Percentiles rank a stretch among this genome's conserved stretches.
phyloP scores from a whole-genome alignment of 163 green algal species.

The Volvox carteri region DNA sequence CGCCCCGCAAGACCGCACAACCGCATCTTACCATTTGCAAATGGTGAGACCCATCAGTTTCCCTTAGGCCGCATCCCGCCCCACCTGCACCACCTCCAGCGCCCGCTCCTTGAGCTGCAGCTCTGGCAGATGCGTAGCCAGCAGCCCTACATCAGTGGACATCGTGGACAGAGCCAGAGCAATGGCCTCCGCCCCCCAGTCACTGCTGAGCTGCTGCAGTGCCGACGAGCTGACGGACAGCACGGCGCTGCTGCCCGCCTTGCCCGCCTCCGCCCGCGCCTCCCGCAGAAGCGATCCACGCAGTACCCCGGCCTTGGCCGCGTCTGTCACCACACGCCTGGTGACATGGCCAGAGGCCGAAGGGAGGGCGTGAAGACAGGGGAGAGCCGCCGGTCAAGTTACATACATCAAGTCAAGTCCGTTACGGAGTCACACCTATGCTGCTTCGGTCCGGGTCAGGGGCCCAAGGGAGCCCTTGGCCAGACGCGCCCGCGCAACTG shows the following conservation, averaged over 20 bases:
- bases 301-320: constrained; percentile 55
- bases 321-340: constrained; percentile 58
- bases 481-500: too few species aligned
- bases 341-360: too few species aligned
- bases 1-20: too few species aligned
- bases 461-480: too few species aligned
- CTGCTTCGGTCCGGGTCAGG: too few species aligned
- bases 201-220: constrained; percentile 49
- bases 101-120: constrained; percentile 70
- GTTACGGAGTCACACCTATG: too few species aligned
- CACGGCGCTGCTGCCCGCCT: constrained; percentile 49
- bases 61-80: too few species aligned
- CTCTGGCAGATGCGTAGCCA: constrained; percentile 81
- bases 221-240: constrained; percentile 39
- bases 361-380: too few species aligned
- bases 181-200: constrained; percentile 78
- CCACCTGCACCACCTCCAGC: constrained; percentile 68
- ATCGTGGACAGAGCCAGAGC: constrained; percentile 75
- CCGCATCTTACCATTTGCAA: too few species aligned
- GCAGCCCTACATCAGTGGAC: constrained; percentile 72
- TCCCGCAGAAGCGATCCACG: constrained; percentile 48
- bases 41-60: too few species aligned
- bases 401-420: too few species aligned
- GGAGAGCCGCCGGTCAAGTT: too few species aligned
- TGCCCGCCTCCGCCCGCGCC: constrained; percentile 51